Evolutionary conservation across 306 rosid species (phyloP).

Genomic region (Dalbergia oliveri): DNA sequence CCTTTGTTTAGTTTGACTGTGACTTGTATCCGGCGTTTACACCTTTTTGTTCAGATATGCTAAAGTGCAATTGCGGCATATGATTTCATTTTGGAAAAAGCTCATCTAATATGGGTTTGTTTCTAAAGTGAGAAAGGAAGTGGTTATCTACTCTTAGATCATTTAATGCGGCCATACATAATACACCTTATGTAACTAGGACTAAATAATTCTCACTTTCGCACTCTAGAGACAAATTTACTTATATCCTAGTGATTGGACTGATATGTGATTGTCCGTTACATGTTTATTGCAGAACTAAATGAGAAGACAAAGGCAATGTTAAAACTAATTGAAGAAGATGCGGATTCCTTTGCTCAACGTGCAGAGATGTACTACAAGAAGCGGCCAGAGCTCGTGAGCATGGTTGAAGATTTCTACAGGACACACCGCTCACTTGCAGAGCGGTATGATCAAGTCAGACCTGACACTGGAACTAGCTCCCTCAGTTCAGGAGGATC

Average conservation of each 20-base stretch:
- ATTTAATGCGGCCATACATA: too few relatives aligned
- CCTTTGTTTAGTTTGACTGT: constrained; percentile 2
- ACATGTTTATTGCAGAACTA: constrained; percentile 59
- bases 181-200: too few relatives aligned
- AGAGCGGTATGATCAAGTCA: constrained; percentile 79
- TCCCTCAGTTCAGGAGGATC: constrained; percentile 57
- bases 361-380: constrained; percentile 98
- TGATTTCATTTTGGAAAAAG: not conserved
- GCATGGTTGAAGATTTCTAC: constrained; percentile 87
- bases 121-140: too few relatives aligned
- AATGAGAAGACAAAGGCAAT: constrained; percentile 75
- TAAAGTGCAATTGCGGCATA: not conserved
- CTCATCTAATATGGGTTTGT: too few relatives aligned
- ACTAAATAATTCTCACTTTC: too few relatives aligned
- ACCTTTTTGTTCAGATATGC: not conserved
- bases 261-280: constrained; percentile 19
- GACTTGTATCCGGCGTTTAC: constrained; percentile 2
- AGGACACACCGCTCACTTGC: constrained; percentile 79
- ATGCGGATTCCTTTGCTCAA: constrained; percentile 86
- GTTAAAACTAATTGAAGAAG: constrained; percentile 75
- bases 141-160: too few relatives aligned
- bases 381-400: constrained; percentile 78
- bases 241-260: not conserved
- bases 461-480: constrained; percentile 65
- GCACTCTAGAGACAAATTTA: too few relatives aligned